Percentiles rank a stretch among this genome's conserved stretches.
phyloP scores from a whole-genome alignment of 257 asterid genomes.

The Vinca minor region DNA sequence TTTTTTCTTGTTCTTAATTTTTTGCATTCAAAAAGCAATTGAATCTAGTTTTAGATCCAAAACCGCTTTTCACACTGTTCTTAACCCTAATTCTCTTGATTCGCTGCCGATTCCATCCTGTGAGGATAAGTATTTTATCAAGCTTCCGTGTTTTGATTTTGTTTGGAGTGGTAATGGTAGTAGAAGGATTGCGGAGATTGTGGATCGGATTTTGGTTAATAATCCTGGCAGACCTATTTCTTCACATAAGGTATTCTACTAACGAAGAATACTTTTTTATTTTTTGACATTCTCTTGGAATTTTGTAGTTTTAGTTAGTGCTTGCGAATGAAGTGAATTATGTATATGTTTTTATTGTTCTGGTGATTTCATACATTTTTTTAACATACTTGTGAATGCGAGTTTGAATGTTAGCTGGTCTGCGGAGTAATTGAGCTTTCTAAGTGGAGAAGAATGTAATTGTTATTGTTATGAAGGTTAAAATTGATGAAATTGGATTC shows the following conservation, averaged over 20 bases:
- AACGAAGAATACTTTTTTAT: background rate
- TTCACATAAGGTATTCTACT: constrained; percentile 33
- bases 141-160: constrained; percentile 70
- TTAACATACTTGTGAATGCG: background rate
- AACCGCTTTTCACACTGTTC: constrained; percentile 31
- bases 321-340: background rate
- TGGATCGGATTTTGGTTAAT: constrained; percentile 45
- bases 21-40: constrained; percentile 60
- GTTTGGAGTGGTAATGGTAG: constrained; percentile 76
- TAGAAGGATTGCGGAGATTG: constrained; percentile 43
- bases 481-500: background rate
- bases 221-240: constrained; percentile 77
- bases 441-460: background rate
- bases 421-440: background rate
- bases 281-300: background rate
- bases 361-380: background rate
- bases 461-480: no score
- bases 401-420: background rate
- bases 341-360: background rate
- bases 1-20: constrained; percentile 67
- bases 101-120: constrained; percentile 69
- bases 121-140: constrained; percentile 50
- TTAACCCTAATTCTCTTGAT: constrained; percentile 42
- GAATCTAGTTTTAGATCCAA: constrained; percentile 50
- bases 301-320: background rate